phyloP scores from a whole-genome alignment of 73 alveolate species.

The Blepharisma stoltei region DNA sequence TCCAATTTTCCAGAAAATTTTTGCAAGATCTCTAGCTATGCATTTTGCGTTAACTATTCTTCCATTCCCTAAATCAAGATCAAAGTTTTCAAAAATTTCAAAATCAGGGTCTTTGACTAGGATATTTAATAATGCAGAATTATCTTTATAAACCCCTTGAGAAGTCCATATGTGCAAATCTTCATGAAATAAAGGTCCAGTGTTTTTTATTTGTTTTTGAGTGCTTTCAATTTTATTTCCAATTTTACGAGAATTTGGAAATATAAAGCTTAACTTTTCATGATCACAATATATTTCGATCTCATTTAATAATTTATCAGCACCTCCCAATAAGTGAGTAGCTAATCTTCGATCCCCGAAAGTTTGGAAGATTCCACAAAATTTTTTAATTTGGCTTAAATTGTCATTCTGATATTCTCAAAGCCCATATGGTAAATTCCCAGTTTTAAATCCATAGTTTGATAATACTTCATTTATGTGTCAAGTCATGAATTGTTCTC shows the following conservation, averaged over 20 bases:
- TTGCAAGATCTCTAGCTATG: constrained; percentile 20
- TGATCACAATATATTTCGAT: background rate
- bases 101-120: background rate
- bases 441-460: constrained; percentile 42
- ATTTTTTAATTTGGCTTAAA: constrained; percentile 62
- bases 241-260: constrained; percentile 25
- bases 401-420: constrained; percentile 58
- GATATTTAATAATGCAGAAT: background rate
- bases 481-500: constrained; percentile 69
- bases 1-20: constrained; percentile 49
- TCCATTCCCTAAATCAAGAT: background rate
- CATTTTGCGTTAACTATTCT: background rate
- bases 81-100: background rate
- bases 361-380: constrained; percentile 74
- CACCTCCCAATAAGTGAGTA: constrained; percentile 72
- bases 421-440: constrained; percentile 68
- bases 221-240: background rate
- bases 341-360: constrained; percentile 80
- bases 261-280: background rate
- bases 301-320: background rate
- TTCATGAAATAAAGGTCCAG: constrained; percentile 2
- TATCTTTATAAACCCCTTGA: constrained; percentile 33
- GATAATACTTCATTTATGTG: constrained; percentile 47
- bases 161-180: background rate
- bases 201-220: background rate